Base-by-base conservation (phyloP, 805 yeast genomes). In the Saccharomyces jurei region DNA sequence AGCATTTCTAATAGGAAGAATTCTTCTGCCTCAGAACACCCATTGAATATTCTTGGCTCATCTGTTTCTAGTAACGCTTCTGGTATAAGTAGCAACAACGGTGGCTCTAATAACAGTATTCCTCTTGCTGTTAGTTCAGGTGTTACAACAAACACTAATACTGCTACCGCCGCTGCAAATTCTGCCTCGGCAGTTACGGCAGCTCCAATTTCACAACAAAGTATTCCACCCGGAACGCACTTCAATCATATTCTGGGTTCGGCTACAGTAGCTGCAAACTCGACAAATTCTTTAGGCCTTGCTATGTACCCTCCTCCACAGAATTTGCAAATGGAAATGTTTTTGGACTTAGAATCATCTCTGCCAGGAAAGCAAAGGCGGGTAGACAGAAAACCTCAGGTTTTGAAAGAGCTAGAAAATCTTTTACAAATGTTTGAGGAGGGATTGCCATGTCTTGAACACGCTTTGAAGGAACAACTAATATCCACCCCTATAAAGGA, bases 341-440 rank as follows among this genome's bases (percentile, higher is more conserved):
- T 69, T 50, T 56, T 61, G 21, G 72, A 69, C 48, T 55, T 60
- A n/a, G 63, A 61, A 14, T 54, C 56, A 10, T 21, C 49, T 8
- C 53, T 52, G 26, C 29, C 49, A 6, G 58, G 58, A 13, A 46
- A 51, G 10, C 47, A 49, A n/a, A 41, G 50, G 6, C 61, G 61
- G 53, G 55, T 59, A 10, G 70, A 69, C 32, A 60, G 62, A 28
- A 68, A 68, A 48, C 66, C 68, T 21, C 59, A 56, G 11, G 66
- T 68, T n/a, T 54, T 68, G 32, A 55, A 62, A n/a, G 71, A 69
- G 55, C 56, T 69, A 32, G 62, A 64, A 50, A 51, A 52, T 6
- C 56, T 69, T 29, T 57, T 69, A 17, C 57, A 61, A 54, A 58
- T 64, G 62, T 65, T 63, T 36, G 71, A 68, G 44, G 69, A 66